These are phyloP conservation scores for Schizopora paradoxa DNA, from an alignment of 1,284 basidiomycete species.

Conservation along the genomic window DNA sequence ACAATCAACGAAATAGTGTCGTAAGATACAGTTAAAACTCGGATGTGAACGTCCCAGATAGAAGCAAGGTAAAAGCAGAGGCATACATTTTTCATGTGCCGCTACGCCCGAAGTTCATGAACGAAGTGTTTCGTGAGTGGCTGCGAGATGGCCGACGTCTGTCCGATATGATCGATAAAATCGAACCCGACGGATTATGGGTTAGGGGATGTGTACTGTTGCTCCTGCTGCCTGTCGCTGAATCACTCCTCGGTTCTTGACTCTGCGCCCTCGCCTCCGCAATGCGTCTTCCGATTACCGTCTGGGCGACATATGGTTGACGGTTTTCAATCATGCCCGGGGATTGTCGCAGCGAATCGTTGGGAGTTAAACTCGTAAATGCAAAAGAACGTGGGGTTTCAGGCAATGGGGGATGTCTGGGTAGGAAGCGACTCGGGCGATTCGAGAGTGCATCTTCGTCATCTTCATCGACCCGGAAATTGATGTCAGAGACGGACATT, in stretches of 20 bases:
- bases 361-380: conserved; percentile 5
- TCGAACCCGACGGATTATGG: too few species aligned
- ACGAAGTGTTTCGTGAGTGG: conserved; percentile 10
- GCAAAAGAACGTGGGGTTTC: conserved; percentile 13
- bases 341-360: too few species aligned
- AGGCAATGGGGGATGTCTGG: conserved; percentile 16
- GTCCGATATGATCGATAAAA: too few species aligned
- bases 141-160: conserved; percentile 5
- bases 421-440: conserved; percentile 9
- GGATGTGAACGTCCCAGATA: not conserved
- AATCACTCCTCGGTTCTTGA: conserved; percentile 11
- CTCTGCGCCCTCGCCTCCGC: conserved; percentile 13
- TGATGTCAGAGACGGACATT: conserved; percentile 60
- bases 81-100: conserved; percentile 4
- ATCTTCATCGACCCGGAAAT: conserved; percentile 38
- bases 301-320: conserved; percentile 14
- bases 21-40: not conserved
- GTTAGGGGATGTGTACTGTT: not conserved
- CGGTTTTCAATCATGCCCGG: conserved; percentile 1
- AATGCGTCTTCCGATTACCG: conserved; percentile 12
- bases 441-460: conserved; percentile 8
- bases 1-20: not conserved
- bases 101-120: conserved; percentile 14
- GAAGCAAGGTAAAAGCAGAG: not conserved
- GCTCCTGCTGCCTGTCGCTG: conserved; percentile 3